These are phyloP conservation scores for Lactarius hatsudake DNA, from an alignment of 768 basidiomycete genomes.

Conservation along the genomic window DNA sequence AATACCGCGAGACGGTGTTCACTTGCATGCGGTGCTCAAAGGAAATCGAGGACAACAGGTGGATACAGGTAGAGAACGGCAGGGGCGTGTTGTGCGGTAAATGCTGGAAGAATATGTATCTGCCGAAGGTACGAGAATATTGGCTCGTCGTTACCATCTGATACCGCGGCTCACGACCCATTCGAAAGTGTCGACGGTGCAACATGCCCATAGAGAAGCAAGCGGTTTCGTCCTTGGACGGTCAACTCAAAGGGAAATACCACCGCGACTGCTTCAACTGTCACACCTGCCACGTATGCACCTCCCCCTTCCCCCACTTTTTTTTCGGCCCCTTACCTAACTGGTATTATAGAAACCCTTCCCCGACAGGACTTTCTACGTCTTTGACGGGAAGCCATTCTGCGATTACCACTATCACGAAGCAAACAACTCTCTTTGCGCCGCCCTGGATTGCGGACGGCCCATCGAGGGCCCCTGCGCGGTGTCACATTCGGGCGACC, in stretches of 20 bases:
- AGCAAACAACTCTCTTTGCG: constrained; percentile 85
- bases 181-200: constrained; percentile 77
- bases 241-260: constrained; percentile 94
- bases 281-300: constrained; percentile 68
- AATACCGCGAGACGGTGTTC: constrained; percentile 18
- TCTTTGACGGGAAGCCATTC: constrained; percentile 84
- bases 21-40: constrained; percentile 66
- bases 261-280: constrained; percentile 92
- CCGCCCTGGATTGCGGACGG: constrained; percentile 71
- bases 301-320: not conserved
- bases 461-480: constrained; percentile 95
- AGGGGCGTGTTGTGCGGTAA: constrained; percentile 72
- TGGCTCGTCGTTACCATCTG: not conserved
- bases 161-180: constrained; percentile 16
- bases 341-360: constrained; percentile 70
- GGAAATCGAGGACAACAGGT: constrained; percentile 74
- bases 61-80: constrained; percentile 76
- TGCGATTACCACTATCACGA: constrained; percentile 94
- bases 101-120: constrained; percentile 96
- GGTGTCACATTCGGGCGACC: constrained; percentile 73
- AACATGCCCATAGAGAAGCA: constrained; percentile 84
- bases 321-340: constrained; percentile 13
- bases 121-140: constrained; percentile 63
- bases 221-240: constrained; percentile 88
- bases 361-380: constrained; percentile 89